These are phyloP conservation scores for Citrus trifoliata DNA, from an alignment of 345 rosid genomes.

Conservation along the genomic window DNA sequence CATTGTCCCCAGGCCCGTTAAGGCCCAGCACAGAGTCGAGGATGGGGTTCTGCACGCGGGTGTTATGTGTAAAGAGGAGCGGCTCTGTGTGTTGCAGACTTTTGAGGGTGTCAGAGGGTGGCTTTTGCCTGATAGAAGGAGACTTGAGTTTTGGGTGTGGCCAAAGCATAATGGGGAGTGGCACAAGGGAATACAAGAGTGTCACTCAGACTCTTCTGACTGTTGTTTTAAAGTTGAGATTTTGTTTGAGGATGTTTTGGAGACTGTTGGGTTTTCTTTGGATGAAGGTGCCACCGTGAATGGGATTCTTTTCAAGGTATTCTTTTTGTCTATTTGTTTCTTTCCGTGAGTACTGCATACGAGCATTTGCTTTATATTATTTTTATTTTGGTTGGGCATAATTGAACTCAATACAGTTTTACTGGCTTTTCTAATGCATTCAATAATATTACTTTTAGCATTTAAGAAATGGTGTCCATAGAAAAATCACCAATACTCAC, in stretches of 20 bases:
- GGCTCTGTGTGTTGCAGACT: constrained; percentile 50
- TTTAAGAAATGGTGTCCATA: not conserved
- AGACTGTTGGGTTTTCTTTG: constrained; percentile 49
- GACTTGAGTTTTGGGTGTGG: constrained; percentile 71
- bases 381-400: not conserved
- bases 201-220: not conserved
- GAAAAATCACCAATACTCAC: not conserved
- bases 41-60: constrained; percentile 52
- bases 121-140: constrained; percentile 71
- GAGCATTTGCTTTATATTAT: not conserved
- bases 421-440: not conserved
- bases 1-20: constrained; percentile 63
- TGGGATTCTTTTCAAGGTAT: constrained; percentile 66
- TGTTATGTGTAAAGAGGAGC: constrained; percentile 35
- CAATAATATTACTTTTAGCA: not conserved
- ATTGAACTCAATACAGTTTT: not conserved
- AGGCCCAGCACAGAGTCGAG: constrained; percentile 36
- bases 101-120: constrained; percentile 79
- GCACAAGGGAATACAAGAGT: constrained; percentile 5
- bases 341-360: not conserved
- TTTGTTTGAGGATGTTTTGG: constrained; percentile 71
- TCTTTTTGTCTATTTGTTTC: not conserved
- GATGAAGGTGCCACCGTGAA: constrained; percentile 34
- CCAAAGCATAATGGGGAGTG: constrained; percentile 37
- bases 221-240: constrained; percentile 58